Evolutionary conservation across 2,329 filamentous ascomycete genomes (phyloP), one percentile per base, ranked within the genome.

Genomic region (Ophiostoma ips): DNA sequence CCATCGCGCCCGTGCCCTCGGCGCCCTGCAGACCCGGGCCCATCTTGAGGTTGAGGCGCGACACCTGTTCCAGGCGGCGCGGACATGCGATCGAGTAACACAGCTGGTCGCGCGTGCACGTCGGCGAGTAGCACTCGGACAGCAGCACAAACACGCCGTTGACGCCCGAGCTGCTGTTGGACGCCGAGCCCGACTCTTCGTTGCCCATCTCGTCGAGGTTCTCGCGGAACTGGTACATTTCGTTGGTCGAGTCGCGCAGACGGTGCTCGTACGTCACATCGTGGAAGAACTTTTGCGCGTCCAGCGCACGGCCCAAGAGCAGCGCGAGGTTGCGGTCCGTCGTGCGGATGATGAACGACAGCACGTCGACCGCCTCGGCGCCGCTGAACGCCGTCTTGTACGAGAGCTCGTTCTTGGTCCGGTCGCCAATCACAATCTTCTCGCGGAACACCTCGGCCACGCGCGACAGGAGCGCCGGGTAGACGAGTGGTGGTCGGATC

Each of bases 51-150:
- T 98, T 96, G 57, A 96, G 69, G 56, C 92, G 77, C 44, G 92
- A 92, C 61, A 96, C 90, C 65, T 98, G 92, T 65, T 98, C 92
- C 52, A 98, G 70, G 57, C 92, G 77, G 59, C 92, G 78, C 8
- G 92, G 92, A 63, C 92, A 98, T 46, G 92, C 92, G 60, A 98
- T 98, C 1, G 90, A 96, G 67, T 98, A 98, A 66, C 92, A 98
- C 19, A 98, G 74, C 58, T 90, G 87, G 64, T 98, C 92, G 55
- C 87, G 77, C 4, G 89, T 98, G 64, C 92, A 98, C 1, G 92
- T 98, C 9, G 92, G 92, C 40, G 90, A 96, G 65, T 98, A 98
- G 64, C 92, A 98, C 66, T 98, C 92, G 0, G 90, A 95, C 48
- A 98, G 72, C 40, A 98, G 73, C 2, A 94, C 94, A 62, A 98